These are phyloP conservation scores for Lasiodiplodia sp. DNA, from an alignment of 2,329 filamentous ascomycete species.

Conservation along the genomic window DNA sequence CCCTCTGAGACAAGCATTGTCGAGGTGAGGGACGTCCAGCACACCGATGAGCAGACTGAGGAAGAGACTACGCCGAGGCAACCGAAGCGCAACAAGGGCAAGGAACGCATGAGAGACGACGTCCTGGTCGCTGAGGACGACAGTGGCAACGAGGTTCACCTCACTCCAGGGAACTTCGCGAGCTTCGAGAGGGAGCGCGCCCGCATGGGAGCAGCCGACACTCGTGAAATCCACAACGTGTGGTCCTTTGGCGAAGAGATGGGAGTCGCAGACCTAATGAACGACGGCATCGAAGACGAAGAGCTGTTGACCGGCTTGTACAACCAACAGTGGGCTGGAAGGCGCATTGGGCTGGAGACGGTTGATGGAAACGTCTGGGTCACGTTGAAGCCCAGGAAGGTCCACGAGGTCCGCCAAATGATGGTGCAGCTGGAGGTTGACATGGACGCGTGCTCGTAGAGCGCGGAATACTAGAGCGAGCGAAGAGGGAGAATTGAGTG, in stretches of 20 bases:
- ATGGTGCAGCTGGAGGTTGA: background rate
- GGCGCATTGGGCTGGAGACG: background rate
- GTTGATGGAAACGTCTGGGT: background rate
- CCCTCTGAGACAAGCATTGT: no score
- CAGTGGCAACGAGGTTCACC: background rate
- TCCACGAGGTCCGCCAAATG: background rate
- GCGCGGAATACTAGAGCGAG: background rate
- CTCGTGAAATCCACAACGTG: background rate
- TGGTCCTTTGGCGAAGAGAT: background rate
- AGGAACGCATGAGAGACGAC: background rate
- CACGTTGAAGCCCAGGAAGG: background rate
- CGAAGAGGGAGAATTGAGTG: background rate
- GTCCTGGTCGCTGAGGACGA: background rate
- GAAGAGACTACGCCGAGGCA: no score
- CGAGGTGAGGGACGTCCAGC: background rate
- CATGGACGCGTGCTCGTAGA: background rate
- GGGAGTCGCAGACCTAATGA: background rate
- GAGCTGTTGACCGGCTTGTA: background rate
- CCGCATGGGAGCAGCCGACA: background rate
- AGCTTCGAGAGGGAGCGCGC: background rate
- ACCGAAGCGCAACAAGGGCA: background rate
- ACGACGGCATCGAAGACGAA: background rate
- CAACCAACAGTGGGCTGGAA: background rate
- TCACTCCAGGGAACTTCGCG: accelerated
- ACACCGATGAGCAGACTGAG: no score